Percentiles rank a stretch among this genome's conserved stretches.
Conservation (phyloP, 805 yeast genomes). For the Yarrowia sp. region DNA sequence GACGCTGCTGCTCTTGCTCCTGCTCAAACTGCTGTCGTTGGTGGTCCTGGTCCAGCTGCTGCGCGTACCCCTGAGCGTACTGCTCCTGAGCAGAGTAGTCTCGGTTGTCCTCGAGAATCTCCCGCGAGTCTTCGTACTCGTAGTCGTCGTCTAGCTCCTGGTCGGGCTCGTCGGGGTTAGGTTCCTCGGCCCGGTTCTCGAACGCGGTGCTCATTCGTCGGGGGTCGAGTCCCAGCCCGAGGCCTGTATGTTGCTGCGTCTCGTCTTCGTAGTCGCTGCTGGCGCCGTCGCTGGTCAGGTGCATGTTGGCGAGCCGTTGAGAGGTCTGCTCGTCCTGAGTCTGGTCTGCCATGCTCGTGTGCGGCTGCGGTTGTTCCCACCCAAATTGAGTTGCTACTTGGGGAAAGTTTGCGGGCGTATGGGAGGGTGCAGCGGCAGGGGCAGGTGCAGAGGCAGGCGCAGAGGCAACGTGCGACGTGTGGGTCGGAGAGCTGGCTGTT, state of each 20-base stretch:
- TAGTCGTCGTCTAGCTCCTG: conserved; percentile 20
- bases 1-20: conserved; percentile 11
- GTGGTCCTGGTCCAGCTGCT: conserved; percentile 23
- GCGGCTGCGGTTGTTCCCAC: conserved; percentile 21
- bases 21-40: conserved; percentile 5
- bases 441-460: neutral
- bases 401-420: conserved; percentile 23
- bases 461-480: neutral
- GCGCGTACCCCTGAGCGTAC: conserved; percentile 26
- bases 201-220: conserved; percentile 6
- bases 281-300: neutral
- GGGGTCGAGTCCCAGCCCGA: neutral
- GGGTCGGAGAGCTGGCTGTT: neutral
- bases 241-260: neutral
- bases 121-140: conserved; percentile 17
- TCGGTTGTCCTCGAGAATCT: neutral
- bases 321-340: neutral
- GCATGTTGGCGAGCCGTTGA: neutral
- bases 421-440: neutral
- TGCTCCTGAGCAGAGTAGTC: conserved; percentile 1
- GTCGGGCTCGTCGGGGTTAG: conserved; percentile 22
- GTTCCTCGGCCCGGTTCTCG: conserved; percentile 8
- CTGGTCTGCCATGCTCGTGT: conserved; percentile 11
- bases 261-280: conserved; percentile 18
- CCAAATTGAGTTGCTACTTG: conserved; percentile 22